A percentile compares a stretch with the other conserved stretches of the same genome.
Conservation (phyloP, 1,284 basidiomycete species). For the Tilletia setariae region DNA sequence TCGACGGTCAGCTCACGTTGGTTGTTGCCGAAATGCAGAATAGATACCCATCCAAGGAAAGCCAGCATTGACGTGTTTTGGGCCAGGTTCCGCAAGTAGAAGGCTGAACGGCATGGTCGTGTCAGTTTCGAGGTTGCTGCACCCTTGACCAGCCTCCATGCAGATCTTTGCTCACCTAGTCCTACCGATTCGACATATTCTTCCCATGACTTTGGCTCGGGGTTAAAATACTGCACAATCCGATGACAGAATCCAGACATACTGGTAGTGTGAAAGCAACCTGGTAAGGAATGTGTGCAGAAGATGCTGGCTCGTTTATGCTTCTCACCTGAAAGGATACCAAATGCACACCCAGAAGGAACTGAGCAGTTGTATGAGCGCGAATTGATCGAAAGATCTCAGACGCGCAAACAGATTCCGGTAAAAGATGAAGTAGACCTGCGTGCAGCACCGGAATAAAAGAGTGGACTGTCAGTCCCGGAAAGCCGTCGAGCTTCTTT, state of each 20-base stretch:
- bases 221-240: slow-evolving; percentile 56
- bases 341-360: slow-evolving; percentile 60
- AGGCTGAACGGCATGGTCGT: slow-evolving; percentile 36
- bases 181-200: slow-evolving; percentile 60
- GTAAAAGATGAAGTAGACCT: slow-evolving; percentile 45
- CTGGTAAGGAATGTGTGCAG: too few relatives aligned
- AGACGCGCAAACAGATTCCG: slow-evolving; percentile 56
- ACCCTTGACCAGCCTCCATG: too few relatives aligned
- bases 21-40: slow-evolving; percentile 61
- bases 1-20: slow-evolving; percentile 25
- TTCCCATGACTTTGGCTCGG: slow-evolving; percentile 58
- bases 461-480: background rate
- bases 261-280: slow-evolving; percentile 25
- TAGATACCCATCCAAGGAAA: slow-evolving; percentile 58
- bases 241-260: slow-evolving; percentile 59
- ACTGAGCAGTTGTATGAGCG: slow-evolving; percentile 60
- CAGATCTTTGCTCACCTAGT: slow-evolving; percentile 15
- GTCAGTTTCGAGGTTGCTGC: background rate
- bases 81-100: slow-evolving; percentile 62
- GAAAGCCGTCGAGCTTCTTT: background rate
- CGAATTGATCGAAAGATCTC: slow-evolving; percentile 55
- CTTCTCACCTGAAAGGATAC: slow-evolving; percentile 58
- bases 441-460: too few relatives aligned
- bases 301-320: background rate
- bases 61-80: slow-evolving; percentile 60